Evolutionary conservation across 441 rosid genomes (phyloP).

Genomic region (Eutrema salsugineum): DNA sequence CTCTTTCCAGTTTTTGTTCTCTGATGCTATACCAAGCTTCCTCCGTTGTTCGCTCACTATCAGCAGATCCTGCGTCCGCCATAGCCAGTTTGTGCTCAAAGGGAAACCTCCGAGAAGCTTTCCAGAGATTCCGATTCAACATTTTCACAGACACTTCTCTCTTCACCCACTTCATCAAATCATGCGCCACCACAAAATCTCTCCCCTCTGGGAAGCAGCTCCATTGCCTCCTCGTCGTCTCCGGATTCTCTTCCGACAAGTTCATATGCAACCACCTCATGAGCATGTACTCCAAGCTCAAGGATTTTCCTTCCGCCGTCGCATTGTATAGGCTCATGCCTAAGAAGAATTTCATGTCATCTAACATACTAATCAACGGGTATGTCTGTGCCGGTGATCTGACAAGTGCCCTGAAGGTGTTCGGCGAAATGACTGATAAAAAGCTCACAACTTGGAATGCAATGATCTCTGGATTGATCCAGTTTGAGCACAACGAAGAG

Average conservation of each 20-base stretch:
- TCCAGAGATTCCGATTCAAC: conserved; percentile 37
- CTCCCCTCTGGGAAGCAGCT: conserved; percentile 53
- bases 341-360: conserved; percentile 64
- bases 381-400: conserved; percentile 50
- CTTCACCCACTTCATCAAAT: conserved; percentile 57
- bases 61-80: conserved; percentile 22
- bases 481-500: conserved; percentile 62
- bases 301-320: conserved; percentile 42
- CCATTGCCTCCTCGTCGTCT: conserved; percentile 56
- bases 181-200: conserved; percentile 43
- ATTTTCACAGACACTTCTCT: conserved; percentile 66
- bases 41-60: conserved; percentile 23
- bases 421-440: conserved; percentile 65
- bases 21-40: conserved; percentile 19
- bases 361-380: conserved; percentile 68
- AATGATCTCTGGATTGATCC: conserved; percentile 55
- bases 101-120: conserved; percentile 56
- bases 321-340: conserved; percentile 46
- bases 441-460: conserved; percentile 85
- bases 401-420: conserved; percentile 58
- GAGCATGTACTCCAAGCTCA: conserved; percentile 65
- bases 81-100: conserved; percentile 47
- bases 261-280: conserved; percentile 74
- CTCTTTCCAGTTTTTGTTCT: background rate
- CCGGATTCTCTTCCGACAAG: conserved; percentile 61